A percentile compares a stretch with the other conserved stretches of the same genome.
Evolutionary conservation across 164 flowering plant species (phyloP).

Genomic region (Vitis vinifera): ASM3070453v1 NC_081807.1:2548001-2548500

Average conservation of each 20-base stretch:
- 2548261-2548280: constrained; percentile 59
- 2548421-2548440: too few relatives aligned
- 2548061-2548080: constrained; percentile 53
- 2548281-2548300: constrained; percentile 68
- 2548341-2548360: neutral
- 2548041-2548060: constrained; percentile 52
- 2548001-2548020: constrained; percentile 36
- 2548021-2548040: constrained; percentile 34
- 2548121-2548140: constrained; percentile 76
- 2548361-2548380: too few relatives aligned
- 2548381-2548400: too few relatives aligned
- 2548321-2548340: too few relatives aligned
- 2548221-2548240: constrained; percentile 64
- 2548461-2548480: too few relatives aligned
- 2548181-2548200: constrained; percentile 22
- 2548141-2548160: constrained; percentile 59
- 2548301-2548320: neutral
- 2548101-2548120: constrained; percentile 81
- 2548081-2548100: constrained; percentile 51
- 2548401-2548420: too few relatives aligned
- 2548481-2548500: too few relatives aligned
- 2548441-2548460: too few relatives aligned
- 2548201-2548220: constrained; percentile 62
- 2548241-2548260: constrained; percentile 37
- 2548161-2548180: constrained; percentile 34